Evolutionary conservation across 768 basidiomycete species (phyloP), one percentile per base, ranked within the genome.

Genomic region (Ephemerocybe angulata): DNA sequence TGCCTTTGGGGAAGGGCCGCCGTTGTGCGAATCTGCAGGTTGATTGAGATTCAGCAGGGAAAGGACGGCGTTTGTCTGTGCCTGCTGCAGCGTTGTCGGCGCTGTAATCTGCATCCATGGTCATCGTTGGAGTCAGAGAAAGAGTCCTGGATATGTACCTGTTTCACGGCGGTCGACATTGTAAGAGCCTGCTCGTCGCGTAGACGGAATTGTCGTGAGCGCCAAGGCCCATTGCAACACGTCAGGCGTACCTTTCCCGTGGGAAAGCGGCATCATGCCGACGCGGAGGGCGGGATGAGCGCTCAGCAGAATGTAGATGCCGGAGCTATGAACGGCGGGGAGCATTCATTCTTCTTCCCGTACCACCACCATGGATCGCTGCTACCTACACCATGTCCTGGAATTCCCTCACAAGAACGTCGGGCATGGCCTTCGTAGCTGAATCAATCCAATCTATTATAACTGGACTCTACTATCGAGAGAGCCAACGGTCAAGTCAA

Each of bases 1-100:
- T 17, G 74, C 65, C 57, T 78, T 79, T 15, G 70, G 69, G 24
- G 50, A 42, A 24, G 75, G 66, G 0, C 73, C 67, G 70, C 54
- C 3, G 68, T 60, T 13, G 64, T 57, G 35, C 73, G 49, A 25
- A 73, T 85, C 80, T 6, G 77, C 58, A 13, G 86, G 74, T 35
- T 82, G 77, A 67, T 93, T 93, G 61, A 98, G 83, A 68, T 92
- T 95, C 60, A 99, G 84, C 27, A 99, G 75, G 13, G 86, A 80
- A 25, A 95, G 81, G 33, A 99, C 76, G 2, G 94, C 88, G 58
- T 81, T 78, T 13, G 93, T 93, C 72, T 98, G 97, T 3, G 86
- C 81, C 67, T 93, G 87, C 63, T 97, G 93, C 44, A 99, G 79
- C 2, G 92, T 90, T 42, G 75, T 66, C 38, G 80, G 66, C 8